These are phyloP conservation scores for Aspergillus ustus DNA, from an alignment of 2,329 filamentous ascomycete species.

Conservation along the genomic window DNA sequence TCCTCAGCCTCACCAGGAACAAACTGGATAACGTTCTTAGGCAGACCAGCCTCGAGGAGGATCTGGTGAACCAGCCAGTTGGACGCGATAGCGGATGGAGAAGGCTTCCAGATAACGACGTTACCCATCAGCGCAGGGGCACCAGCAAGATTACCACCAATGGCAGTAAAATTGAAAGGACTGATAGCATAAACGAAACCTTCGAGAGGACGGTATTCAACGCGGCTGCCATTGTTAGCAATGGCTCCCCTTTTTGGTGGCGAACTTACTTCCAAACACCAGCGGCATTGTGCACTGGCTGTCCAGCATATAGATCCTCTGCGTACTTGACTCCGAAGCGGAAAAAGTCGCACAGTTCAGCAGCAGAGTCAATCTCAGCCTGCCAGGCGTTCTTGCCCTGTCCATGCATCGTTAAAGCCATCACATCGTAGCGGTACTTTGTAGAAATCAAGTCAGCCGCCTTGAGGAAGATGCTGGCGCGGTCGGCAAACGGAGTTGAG, in stretches of 20 bases:
- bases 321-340: slow-evolving; percentile 92
- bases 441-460: slow-evolving; percentile 86
- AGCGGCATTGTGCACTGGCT: slow-evolving; percentile 80
- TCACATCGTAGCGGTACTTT: slow-evolving; percentile 96
- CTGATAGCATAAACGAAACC: slow-evolving; percentile 94
- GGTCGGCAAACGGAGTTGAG: slow-evolving; percentile 81
- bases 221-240: slow-evolving; percentile 54
- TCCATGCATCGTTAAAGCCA: slow-evolving; percentile 93
- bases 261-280: slow-evolving; percentile 80
- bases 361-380: slow-evolving; percentile 96
- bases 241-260: not conserved
- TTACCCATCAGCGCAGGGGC: slow-evolving; percentile 90
- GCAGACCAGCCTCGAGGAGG: slow-evolving; percentile 86
- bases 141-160: slow-evolving; percentile 82
- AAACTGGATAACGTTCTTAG: slow-evolving; percentile 89
- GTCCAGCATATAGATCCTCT: slow-evolving; percentile 84
- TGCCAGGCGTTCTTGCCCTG: slow-evolving; percentile 99
- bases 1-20: slow-evolving; percentile 85
- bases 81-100: slow-evolving; percentile 82
- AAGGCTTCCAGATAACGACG: slow-evolving; percentile 97
- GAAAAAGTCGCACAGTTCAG: slow-evolving; percentile 90
- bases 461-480: slow-evolving; percentile 93
- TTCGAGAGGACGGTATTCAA: slow-evolving; percentile 87
- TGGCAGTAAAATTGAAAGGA: slow-evolving; percentile 97
- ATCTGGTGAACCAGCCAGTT: slow-evolving; percentile 92